phyloP scores from a whole-genome alignment of 225 moss, liverwort and hornwort genomes.

The Neckera pumila region DNA sequence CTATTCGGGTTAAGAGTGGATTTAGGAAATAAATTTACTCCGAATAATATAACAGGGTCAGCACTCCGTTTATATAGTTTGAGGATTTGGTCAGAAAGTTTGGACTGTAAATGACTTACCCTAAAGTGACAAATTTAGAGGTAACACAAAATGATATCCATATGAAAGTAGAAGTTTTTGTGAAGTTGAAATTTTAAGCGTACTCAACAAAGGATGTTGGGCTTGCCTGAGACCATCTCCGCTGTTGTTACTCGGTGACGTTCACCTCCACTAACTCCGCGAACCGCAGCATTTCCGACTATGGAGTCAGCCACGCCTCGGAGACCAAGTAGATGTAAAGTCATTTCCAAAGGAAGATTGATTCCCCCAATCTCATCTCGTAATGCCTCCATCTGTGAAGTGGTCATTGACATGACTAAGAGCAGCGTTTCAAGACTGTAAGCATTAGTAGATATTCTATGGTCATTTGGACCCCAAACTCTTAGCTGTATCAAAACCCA shows the following conservation, averaged over 20 bases:
- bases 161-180: not conserved
- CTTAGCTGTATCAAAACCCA: not conserved
- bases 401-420: not conserved
- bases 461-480: not conserved
- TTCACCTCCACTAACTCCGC: conserved; percentile 83
- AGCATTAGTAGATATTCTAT: not conserved
- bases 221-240: conserved; percentile 75
- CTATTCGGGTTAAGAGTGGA: not conserved
- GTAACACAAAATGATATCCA: not conserved
- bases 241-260: conserved; percentile 82
- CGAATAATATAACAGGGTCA: not conserved
- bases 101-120: not conserved
- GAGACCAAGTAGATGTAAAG: conserved; percentile 69
- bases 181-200: not conserved
- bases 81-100: not conserved
- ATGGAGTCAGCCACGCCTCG: conserved; percentile 49
- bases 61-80: not conserved
- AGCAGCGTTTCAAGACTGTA: not conserved
- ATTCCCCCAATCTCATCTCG: conserved; percentile 47
- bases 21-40: not conserved
- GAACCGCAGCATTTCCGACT: conserved; percentile 47
- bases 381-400: conserved; percentile 28
- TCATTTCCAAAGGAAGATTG: conserved; percentile 59
- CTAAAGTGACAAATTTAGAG: not conserved
- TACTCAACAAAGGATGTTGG: not conserved